Base-by-base conservation (phyloP, 2,329 filamentous ascomycete genomes). In the Atkinsonella texensis region DNA sequence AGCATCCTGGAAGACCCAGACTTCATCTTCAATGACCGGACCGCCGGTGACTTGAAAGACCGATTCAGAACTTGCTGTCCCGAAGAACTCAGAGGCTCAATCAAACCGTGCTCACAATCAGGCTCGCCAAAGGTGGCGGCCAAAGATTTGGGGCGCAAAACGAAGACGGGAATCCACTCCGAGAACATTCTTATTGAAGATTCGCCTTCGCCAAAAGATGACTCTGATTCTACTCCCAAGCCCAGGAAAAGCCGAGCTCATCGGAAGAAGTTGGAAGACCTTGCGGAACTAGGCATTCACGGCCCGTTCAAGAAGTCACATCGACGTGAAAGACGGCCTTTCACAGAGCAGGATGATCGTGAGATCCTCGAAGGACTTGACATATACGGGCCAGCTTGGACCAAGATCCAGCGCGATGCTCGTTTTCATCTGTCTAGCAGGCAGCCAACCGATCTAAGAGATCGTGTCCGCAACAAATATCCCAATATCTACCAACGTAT, bases 21-120 rank as follows among this genome's bases (percentile, higher is more conserved):
- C 42, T 84, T 81, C 60, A 70, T 64, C 11, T 84, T 84, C 66
- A 80, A 82, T 58, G 73, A 72, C 15, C 74, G 81, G 53, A 78
- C 76, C 1, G 78, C 80, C 4, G 79, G 79, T 9, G 81, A 84
- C 59, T 63, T 84, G 48, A 84, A 84, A 61, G 81, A 84, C 62
- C 72, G 81, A 12, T 84, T 84, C 59, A 73, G 81, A 48, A 84
- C 81, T 3, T 84, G 80, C 60, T 84, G 80, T 55, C 81, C 81
- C 0, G 73, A 74, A 35, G 81, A 84, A 61, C 69, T 84, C 39
- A 74, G 77, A 46, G 67, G 67, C 23, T 70, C 69, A 11, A 70
- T 64, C 54, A 65, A 64, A 49, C 49, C 59, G 10, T 52, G 48
- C 33, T 47, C 53, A 35, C 49, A 61, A 53, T 40, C 59, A 57